A percentile compares a stretch with the other conserved stretches of the same genome.
phyloP scores from a whole-genome alignment of 2,329 filamentous ascomycete genomes.

The Fusarium pilosicola region DNA sequence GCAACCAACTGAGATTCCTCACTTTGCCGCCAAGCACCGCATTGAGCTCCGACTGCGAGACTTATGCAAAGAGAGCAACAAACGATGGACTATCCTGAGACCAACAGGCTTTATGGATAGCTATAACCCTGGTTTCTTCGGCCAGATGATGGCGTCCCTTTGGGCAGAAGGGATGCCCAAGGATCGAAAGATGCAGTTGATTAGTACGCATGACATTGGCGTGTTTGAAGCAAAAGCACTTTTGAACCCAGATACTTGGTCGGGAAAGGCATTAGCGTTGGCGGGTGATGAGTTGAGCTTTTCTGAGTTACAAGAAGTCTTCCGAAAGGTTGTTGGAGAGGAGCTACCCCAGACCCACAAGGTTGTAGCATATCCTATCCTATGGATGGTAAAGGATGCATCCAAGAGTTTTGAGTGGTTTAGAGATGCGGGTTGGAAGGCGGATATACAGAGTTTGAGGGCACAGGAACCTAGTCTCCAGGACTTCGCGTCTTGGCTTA shows the following conservation, averaged over 20 bases:
- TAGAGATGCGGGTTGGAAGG: slow-evolving; percentile 18
- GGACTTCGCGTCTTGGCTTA: slow-evolving; percentile 34
- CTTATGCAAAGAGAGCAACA: not conserved
- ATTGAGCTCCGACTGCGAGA: slow-evolving; percentile 20
- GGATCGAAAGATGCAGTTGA: slow-evolving; percentile 39
- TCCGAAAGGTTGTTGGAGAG: not conserved
- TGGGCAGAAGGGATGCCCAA: slow-evolving; percentile 39
- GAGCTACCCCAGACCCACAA: slow-evolving; percentile 11
- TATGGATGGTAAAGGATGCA: slow-evolving; percentile 25
- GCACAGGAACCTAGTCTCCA: not conserved
- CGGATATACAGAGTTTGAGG: slow-evolving; percentile 3
- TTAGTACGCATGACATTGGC: slow-evolving; percentile 44
- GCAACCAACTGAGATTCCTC: slow-evolving; percentile 25
- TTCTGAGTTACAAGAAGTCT: not conserved
- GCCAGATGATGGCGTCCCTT: slow-evolving; percentile 40
- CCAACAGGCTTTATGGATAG: slow-evolving; percentile 46
- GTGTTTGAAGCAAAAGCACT: slow-evolving; percentile 15
- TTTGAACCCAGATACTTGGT: not conserved
- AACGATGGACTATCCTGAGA: slow-evolving; percentile 41
- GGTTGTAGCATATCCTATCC: not conserved
- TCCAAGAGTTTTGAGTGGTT: slow-evolving; percentile 32
- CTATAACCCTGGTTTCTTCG: slow-evolving; percentile 39
- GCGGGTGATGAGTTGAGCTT: slow-evolving; percentile 25
- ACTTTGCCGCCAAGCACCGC: slow-evolving; percentile 34
- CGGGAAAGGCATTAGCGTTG: not conserved